Evolutionary conservation across 352 stramenopile species (phyloP).

Genomic region (Aphanomyces cochlioides): DNA sequence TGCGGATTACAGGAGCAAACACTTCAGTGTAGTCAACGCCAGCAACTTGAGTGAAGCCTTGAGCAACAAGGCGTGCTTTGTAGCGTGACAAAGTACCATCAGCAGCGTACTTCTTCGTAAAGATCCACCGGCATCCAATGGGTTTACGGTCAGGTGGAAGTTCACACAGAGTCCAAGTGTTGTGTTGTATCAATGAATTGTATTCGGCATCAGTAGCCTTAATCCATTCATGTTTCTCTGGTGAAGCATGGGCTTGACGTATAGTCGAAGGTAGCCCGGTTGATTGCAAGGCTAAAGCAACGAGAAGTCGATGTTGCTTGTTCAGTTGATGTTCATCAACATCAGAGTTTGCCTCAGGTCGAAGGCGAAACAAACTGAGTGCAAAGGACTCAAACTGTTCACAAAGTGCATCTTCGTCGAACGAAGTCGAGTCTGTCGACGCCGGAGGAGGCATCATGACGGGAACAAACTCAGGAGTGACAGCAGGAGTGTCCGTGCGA

Average conservation of each 20-base stretch:
- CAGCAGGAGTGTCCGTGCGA: too few species aligned
- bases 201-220: background rate
- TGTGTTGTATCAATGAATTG: background rate
- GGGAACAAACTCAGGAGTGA: too few species aligned
- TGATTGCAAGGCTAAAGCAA: constrained; percentile 3
- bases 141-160: background rate
- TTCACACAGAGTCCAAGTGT: background rate
- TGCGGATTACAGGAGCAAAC: too few species aligned
- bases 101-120: constrained; percentile 4
- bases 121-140: background rate
- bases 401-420: too few species aligned
- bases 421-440: too few species aligned
- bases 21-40: background rate
- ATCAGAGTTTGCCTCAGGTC: background rate
- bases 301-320: background rate
- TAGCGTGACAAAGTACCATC: constrained; percentile 4
- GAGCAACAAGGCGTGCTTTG: constrained; percentile 5
- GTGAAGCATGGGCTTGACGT: constrained; percentile 6
- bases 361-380: background rate
- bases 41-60: constrained; percentile 6
- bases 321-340: background rate
- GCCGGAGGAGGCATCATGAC: too few species aligned
- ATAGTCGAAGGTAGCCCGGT: background rate
- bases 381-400: background rate
- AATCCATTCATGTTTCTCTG: background rate